These are phyloP conservation scores for Suhomyces emberorum DNA, from an alignment of 805 yeast genomes.

Conservation along the genomic window DNA sequence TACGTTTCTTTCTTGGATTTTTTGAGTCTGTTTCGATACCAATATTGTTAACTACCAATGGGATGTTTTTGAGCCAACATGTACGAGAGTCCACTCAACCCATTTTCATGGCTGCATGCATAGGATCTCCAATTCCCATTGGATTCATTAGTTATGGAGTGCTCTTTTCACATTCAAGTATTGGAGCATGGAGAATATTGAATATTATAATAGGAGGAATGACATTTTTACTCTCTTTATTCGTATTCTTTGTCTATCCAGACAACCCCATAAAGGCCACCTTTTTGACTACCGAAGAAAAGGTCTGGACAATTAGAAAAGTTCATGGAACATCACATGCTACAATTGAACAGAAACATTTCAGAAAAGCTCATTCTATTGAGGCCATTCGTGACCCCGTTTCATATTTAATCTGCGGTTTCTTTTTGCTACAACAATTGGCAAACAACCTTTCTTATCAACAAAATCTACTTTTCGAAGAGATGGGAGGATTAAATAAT, in stretches of 20 bases:
- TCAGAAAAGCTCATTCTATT: conserved; percentile 47
- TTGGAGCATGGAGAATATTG: conserved; percentile 51
- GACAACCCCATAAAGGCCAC: conserved; percentile 53
- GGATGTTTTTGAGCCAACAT: conserved; percentile 45
- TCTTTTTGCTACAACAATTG: conserved; percentile 44
- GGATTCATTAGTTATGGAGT: conserved; percentile 47
- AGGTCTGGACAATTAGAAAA: conserved; percentile 44
- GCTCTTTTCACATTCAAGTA: conserved; percentile 17
- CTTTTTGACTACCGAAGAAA: conserved; percentile 48
- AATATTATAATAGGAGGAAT: conserved; percentile 56
- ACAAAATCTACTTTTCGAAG: conserved; percentile 45
- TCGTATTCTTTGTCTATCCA: conserved; percentile 44
- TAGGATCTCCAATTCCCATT: conserved; percentile 51
- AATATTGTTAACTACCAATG: conserved; percentile 43
- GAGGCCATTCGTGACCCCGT: conserved; percentile 47
- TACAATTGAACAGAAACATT: conserved; percentile 38
- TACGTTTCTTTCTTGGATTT: conserved; percentile 52
- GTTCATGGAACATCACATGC: conserved; percentile 32
- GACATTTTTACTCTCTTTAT: conserved; percentile 31
- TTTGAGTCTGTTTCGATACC: conserved; percentile 24
- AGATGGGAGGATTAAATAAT: conserved; percentile 39
- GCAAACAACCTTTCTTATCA: conserved; percentile 55
- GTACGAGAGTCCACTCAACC: conserved; percentile 52
- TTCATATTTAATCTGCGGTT: conserved; percentile 21
- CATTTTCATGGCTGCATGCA: conserved; percentile 48